Evolutionary conservation across 176 grass and related monocot genomes (phyloP).

Genomic region (Zizania latifolia): DNA sequence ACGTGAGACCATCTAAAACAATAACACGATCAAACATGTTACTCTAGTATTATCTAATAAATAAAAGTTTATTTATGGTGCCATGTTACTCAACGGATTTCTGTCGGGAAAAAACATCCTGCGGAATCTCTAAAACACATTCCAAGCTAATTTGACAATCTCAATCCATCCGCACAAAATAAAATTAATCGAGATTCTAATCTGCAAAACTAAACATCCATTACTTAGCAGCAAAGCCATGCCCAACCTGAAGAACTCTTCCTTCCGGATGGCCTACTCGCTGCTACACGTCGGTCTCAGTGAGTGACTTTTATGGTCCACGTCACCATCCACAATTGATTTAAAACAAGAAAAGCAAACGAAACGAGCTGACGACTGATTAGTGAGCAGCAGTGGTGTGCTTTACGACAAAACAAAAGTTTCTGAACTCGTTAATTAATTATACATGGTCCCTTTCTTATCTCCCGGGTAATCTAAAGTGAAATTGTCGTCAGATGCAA

Average conservation of each 20-base stretch:
- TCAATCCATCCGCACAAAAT: too few species aligned
- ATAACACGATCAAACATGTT: too few species aligned
- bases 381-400: not conserved
- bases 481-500: not conserved
- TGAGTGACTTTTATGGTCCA: not conserved
- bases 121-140: too few species aligned
- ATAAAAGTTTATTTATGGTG: too few species aligned
- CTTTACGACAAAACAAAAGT: not conserved
- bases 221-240: not conserved
- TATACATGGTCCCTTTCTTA: slow-evolving; percentile 10
- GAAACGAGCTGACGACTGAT: not conserved
- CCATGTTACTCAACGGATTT: too few species aligned
- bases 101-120: too few species aligned
- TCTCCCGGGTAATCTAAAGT: not conserved
- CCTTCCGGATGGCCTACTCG: not conserved
- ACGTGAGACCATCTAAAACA: too few species aligned
- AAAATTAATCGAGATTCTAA: too few species aligned
- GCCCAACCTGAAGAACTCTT: not conserved
- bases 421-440: not conserved
- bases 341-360: not conserved
- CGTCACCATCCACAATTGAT: slow-evolving; percentile 1
- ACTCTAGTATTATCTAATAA: too few species aligned
- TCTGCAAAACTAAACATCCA: too few species aligned
- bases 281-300: not conserved
- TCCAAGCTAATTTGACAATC: too few species aligned